These are phyloP conservation scores for Fusarium concolor DNA, from an alignment of 2,329 filamentous ascomycete species.

Conservation along the genomic window DNA sequence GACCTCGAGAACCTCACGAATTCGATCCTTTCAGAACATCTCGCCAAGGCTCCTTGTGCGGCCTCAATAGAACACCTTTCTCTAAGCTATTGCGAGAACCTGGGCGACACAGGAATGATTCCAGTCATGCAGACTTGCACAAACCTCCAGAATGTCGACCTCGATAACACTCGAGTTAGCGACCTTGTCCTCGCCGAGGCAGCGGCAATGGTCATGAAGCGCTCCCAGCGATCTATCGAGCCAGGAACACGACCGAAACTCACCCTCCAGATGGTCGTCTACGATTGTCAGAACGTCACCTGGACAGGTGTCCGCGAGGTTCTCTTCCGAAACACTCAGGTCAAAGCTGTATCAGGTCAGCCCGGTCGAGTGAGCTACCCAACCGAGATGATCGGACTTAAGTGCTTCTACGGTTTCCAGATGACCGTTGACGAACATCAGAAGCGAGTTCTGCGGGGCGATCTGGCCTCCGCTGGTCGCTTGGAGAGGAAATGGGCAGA, in stretches of 20 bases:
- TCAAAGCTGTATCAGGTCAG: conserved; percentile 63
- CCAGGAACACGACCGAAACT: conserved; percentile 60
- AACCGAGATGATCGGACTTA: conserved; percentile 83
- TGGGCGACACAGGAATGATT: conserved; percentile 87
- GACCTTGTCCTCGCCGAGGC: conserved; percentile 89
- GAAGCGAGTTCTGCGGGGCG: conserved; percentile 82
- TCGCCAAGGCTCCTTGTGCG: conserved; percentile 82
- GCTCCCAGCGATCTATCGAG: conserved; percentile 61
- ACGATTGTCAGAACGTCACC: conserved; percentile 91
- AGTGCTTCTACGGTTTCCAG: conserved; percentile 96
- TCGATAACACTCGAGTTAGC: conserved; percentile 94
- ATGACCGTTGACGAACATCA: conserved; percentile 94
- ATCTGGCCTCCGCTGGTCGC: conserved; percentile 78
- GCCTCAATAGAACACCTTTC: conserved; percentile 80
- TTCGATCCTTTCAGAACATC: conserved; percentile 73
- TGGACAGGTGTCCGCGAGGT: conserved; percentile 93
- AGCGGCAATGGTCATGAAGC: conserved; percentile 78
- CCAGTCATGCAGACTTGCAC: conserved; percentile 82
- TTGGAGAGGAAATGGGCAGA: conserved; percentile 93
- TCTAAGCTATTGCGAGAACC: conserved; percentile 87
- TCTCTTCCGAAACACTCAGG: conserved; percentile 83
- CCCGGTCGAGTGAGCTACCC: conserved; percentile 68
- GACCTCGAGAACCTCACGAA: conserved; percentile 85
- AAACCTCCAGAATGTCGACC: conserved; percentile 76
- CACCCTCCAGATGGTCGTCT: conserved; percentile 82